Base-by-base conservation (phyloP, 2,329 filamentous ascomycete species). In the Exutisphaerella laricina region DNA sequence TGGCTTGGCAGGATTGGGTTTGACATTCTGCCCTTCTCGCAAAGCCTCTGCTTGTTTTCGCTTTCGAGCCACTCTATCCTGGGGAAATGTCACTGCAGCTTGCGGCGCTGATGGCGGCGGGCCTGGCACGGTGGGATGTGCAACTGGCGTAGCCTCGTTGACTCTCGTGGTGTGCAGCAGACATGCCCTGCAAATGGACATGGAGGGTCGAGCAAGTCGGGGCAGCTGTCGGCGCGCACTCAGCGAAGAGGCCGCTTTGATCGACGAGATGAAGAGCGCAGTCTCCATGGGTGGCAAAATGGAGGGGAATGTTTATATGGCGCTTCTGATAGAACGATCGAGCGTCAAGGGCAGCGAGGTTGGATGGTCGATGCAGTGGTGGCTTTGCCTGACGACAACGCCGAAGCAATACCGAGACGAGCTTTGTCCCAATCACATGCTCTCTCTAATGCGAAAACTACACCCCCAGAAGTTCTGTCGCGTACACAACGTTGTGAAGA, bases 41-140 rank as follows among this genome's bases (percentile, higher is more conserved):
- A 77, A 60, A 23, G 70, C 56, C 46, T 74, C 71, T 3, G 70
- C 70, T 57, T 78, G 73, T 49, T 71, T 67, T 46, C 66, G 63
- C 53, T 74, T 73, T 40, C 71, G 61, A 22, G 69, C 69, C 12
- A 75, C 58, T 13, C 69, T 62, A 28, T 72, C 70, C 39, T 69
- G 64, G 21, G 73, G 69, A 43, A 71, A 69, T 12, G 72, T 66
- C 5, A 70, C 60, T 3, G 67, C 55, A 4, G 75, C 70, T 36
- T 69, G 65, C 12, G 79, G 79, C 14, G 75, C 70, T 51, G 71
- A 71, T 3, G 79, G 79, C 26, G 79, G 79, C 39, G 78, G 78
- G 3, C 78, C 78, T 36, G 77, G 69, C 8, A 78, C 71, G 8
- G 75, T 79, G 41, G 78, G 70, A 49, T 70, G 69, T 5, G 77